A percentile compares a stretch with the other conserved stretches of the same genome.
Conservation (phyloP, 164 flowering plant genomes). For the Dillenia suffruticosa region DNA sequence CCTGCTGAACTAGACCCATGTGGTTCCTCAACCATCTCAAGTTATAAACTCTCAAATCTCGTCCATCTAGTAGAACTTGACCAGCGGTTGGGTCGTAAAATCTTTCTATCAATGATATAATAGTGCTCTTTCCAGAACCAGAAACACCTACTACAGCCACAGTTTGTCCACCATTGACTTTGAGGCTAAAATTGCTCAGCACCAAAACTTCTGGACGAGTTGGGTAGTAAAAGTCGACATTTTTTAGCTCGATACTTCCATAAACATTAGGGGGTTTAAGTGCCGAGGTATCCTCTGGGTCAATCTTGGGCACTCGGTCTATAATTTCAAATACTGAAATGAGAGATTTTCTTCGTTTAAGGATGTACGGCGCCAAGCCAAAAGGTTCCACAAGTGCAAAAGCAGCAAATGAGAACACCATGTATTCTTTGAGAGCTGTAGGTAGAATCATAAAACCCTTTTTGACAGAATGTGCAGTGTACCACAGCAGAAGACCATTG, state of each 20-base stretch:
- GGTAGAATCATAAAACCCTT: conserved; percentile 33
- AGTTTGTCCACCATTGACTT: conserved; percentile 94
- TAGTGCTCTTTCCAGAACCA: conserved; percentile 98
- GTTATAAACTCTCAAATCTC: conserved; percentile 74
- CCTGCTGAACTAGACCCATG: conserved; percentile 92
- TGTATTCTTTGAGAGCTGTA: conserved; percentile 86
- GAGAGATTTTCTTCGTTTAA: conserved; percentile 79
- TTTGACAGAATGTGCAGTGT: conserved; percentile 65
- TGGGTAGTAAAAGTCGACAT: conserved; percentile 89
- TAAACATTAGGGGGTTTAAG: conserved; percentile 86
- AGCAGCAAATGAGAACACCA: conserved; percentile 95
- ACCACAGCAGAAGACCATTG: conserved; percentile 97
- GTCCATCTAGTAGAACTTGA: conserved; percentile 79
- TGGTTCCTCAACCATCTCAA: conserved; percentile 94
- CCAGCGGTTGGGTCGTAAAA: conserved; percentile 93
- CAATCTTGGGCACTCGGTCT: conserved; percentile 84
- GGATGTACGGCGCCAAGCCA: conserved; percentile 96
- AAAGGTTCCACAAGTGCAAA: conserved; percentile 99
- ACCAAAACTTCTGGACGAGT: conserved; percentile 83
- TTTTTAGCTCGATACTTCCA: conserved; percentile 90
- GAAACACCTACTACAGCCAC: conserved; percentile 96
- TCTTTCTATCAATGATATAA: conserved; percentile 82
- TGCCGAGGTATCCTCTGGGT: conserved; percentile 80
- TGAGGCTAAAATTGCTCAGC: conserved; percentile 87
- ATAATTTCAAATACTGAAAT: conserved; percentile 90